A percentile compares a stretch with the other conserved stretches of the same genome.
Conservation (phyloP, 2,329 filamentous ascomycete species). For the Diaporthe helianthi region DNA sequence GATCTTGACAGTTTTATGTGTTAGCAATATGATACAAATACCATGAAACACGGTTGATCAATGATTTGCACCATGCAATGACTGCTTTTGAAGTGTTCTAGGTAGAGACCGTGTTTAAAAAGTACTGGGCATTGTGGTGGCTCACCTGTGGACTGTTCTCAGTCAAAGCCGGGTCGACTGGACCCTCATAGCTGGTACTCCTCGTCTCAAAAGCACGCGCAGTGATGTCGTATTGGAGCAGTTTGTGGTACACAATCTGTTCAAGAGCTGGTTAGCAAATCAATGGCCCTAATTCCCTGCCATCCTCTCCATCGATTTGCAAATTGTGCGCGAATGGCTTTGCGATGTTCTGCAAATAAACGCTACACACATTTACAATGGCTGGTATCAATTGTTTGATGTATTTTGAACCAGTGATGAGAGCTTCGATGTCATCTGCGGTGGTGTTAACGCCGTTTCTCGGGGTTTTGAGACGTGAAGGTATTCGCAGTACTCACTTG, state of each 20-base stretch:
- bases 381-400: constrained; percentile 83
- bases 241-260: constrained; percentile 73
- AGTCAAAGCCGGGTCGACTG: constrained; percentile 66
- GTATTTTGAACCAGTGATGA: constrained; percentile 74
- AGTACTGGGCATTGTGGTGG: background rate
- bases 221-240: constrained; percentile 82
- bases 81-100: background rate
- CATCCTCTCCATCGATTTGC: no score
- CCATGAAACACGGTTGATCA: no score
- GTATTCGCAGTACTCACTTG: constrained; percentile 55
- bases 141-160: constrained; percentile 71
- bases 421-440: constrained; percentile 74
- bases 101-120: background rate
- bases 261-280: background rate
- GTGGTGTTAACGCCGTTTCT: constrained; percentile 8
- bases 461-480: background rate
- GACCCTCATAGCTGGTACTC: constrained; percentile 70
- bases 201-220: constrained; percentile 75
- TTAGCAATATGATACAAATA: background rate
- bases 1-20: constrained; percentile 49
- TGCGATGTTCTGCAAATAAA: background rate
- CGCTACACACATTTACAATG: constrained; percentile 71
- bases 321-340: no score
- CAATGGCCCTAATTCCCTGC: no score
- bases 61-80: background rate